These are phyloP conservation scores for Apiospora hydei DNA, from an alignment of 2,329 filamentous ascomycete genomes.

Conservation along the genomic window DNA sequence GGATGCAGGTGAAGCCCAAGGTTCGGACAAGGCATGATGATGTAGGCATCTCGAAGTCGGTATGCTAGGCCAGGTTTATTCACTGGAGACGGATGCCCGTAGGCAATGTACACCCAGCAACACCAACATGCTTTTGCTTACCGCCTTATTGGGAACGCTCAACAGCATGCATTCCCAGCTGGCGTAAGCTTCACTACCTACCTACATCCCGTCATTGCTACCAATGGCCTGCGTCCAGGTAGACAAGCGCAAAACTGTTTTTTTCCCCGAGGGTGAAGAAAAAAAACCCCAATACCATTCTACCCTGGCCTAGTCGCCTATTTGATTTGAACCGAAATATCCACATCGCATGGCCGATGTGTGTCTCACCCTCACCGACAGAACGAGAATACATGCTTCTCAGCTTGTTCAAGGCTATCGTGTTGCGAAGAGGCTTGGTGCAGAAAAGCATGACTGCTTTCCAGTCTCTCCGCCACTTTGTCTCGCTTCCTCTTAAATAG, in stretches of 20 bases:
- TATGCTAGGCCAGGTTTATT: background rate
- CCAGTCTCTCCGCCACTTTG: constrained; percentile 20
- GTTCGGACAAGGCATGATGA: background rate
- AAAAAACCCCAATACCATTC: background rate
- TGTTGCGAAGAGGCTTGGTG: constrained; percentile 18
- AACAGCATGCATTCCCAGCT: constrained; percentile 21
- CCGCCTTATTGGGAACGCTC: constrained; percentile 15
- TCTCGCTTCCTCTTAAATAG: constrained; percentile 20
- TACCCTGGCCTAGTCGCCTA: constrained; percentile 17
- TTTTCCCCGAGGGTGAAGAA: background rate
- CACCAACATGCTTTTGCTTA: constrained; percentile 13
- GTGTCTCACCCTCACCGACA: constrained; percentile 24
- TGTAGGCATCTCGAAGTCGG: background rate
- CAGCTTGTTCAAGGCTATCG: constrained; percentile 19
- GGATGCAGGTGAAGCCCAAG: background rate
- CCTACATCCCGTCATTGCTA: constrained; percentile 7
- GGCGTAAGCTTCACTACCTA: constrained; percentile 12
- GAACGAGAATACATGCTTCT: constrained; percentile 21
- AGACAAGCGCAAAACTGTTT: constrained; percentile 10
- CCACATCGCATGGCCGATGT: constrained; percentile 15
- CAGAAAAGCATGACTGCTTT: constrained; percentile 22
- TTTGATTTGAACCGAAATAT: constrained; percentile 12
- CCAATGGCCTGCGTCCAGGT: constrained; percentile 12
- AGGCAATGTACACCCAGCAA: background rate
- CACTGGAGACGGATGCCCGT: background rate